These are phyloP conservation scores for Exophiala mesophila DNA, from an alignment of 2,329 filamentous ascomycete genomes.

Conservation along the genomic window DNA sequence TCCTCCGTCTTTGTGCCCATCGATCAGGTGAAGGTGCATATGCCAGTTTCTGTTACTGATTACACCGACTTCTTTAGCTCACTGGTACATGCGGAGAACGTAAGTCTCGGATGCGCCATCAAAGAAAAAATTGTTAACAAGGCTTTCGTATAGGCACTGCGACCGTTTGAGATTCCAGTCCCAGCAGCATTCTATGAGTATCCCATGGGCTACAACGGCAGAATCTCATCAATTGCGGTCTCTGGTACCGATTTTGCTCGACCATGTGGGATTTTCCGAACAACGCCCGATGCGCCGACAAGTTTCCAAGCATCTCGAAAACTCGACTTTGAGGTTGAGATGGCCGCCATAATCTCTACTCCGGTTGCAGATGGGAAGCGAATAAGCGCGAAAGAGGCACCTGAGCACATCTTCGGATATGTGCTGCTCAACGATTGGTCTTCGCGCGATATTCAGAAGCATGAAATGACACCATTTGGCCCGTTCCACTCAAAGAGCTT, in stretches of 20 bases:
- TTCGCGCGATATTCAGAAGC: slow-evolving; percentile 9
- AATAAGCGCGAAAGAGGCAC: slow-evolving; percentile 58
- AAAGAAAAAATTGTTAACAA: no score
- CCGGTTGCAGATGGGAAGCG: slow-evolving; percentile 59
- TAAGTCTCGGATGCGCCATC: no score
- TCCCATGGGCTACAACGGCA: slow-evolving; percentile 9
- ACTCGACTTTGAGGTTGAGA: slow-evolving; percentile 73
- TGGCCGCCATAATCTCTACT: slow-evolving; percentile 67
- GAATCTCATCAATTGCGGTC: slow-evolving; percentile 1
- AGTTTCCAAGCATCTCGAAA: slow-evolving; percentile 56
- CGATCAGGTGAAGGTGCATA: slow-evolving; percentile 3
- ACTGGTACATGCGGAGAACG: slow-evolving; percentile 10
- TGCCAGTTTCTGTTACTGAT: slow-evolving; percentile 7
- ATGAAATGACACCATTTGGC: slow-evolving; percentile 44
- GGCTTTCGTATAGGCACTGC: no score
- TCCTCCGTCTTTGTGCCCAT: slow-evolving; percentile 35
- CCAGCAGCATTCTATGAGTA: slow-evolving; percentile 6
- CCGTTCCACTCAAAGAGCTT: slow-evolving; percentile 60
- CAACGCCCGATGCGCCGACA: background rate
- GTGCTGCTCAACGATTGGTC: slow-evolving; percentile 79
- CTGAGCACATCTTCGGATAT: slow-evolving; percentile 68
- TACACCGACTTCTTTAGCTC: slow-evolving; percentile 10
- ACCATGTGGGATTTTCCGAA: slow-evolving; percentile 31
- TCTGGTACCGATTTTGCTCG: slow-evolving; percentile 1
- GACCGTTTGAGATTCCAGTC: slow-evolving; percentile 4